These are phyloP conservation scores for Euphorbia pulcherrima DNA, from an alignment of 345 rosid genomes.

Conservation along the genomic window DNA sequence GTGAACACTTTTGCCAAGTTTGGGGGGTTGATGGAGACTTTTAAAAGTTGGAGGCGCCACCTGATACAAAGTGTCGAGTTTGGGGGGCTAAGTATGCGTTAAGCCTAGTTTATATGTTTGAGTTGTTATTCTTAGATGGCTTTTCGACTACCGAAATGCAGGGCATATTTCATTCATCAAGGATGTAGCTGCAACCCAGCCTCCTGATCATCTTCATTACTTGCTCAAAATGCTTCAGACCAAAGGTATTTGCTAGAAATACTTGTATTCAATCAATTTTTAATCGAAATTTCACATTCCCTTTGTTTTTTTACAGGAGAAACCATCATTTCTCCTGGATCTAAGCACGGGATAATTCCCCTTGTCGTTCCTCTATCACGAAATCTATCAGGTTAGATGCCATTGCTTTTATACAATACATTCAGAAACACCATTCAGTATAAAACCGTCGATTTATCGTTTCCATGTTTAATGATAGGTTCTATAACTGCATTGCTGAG, in stretches of 20 bases:
- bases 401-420: background rate
- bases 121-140: slow-evolving; percentile 15
- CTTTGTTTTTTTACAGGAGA: slow-evolving; percentile 46
- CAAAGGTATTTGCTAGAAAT: slow-evolving; percentile 39
- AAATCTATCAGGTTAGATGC: slow-evolving; percentile 51
- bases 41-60: too few species aligned
- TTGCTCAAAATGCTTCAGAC: slow-evolving; percentile 71
- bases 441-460: slow-evolving; percentile 13
- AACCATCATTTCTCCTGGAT: slow-evolving; percentile 64
- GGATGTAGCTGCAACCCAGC: slow-evolving; percentile 64
- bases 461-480: slow-evolving; percentile 38
- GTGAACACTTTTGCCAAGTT: too few species aligned
- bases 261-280: background rate
- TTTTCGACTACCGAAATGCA: slow-evolving; percentile 29
- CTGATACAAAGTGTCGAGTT: too few species aligned
- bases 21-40: too few species aligned
- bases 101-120: slow-evolving; percentile 10
- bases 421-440: background rate
- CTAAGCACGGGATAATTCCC: slow-evolving; percentile 66
- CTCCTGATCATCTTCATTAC: slow-evolving; percentile 59
- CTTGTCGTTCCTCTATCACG: slow-evolving; percentile 70
- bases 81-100: too few species aligned
- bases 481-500: slow-evolving; percentile 69
- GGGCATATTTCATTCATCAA: slow-evolving; percentile 67
- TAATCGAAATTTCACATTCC: slow-evolving; percentile 6